These are phyloP conservation scores for Fusarium odoratissimum DNA, from an alignment of 2,329 filamentous ascomycete genomes.

Conservation along the genomic window DNA sequence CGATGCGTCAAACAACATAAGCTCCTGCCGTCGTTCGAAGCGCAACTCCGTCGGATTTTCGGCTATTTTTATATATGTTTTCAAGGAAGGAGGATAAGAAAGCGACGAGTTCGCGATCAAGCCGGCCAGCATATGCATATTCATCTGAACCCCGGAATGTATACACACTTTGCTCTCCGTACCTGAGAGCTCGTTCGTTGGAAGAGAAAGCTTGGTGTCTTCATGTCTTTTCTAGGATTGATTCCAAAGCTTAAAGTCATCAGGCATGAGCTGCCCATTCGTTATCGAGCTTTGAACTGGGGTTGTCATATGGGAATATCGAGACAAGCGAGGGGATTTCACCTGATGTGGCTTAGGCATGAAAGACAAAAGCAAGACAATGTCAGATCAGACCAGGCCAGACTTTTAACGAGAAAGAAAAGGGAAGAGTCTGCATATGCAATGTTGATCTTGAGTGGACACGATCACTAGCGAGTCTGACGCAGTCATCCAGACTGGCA, in stretches of 20 bases:
- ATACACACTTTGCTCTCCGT: neutral
- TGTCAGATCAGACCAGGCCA: neutral
- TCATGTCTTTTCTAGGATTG: neutral
- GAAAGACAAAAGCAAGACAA: conserved; percentile 7
- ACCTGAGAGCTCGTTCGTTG: neutral
- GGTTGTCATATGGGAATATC: conserved; percentile 7
- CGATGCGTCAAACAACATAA: conserved; percentile 18
- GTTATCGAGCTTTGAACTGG: conserved; percentile 2
- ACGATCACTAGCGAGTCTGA: conserved; percentile 16
- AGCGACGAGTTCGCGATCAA: neutral
- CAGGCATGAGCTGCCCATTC: neutral
- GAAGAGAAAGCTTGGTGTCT: neutral
- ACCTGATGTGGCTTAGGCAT: conserved; percentile 1
- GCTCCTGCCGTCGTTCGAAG: neutral
- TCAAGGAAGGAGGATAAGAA: neutral
- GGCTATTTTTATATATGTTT: neutral
- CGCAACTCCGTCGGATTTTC: neutral
- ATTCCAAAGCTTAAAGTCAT: neutral
- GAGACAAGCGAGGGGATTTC: conserved; percentile 15
- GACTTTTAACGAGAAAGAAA: conserved; percentile 12
- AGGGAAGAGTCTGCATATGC: conserved; percentile 26
- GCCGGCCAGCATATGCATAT: neutral
- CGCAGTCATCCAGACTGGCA: conserved; percentile 21
- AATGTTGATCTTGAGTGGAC: conserved; percentile 28
- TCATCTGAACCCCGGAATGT: neutral